Base-by-base conservation (phyloP, 2,329 filamentous ascomycete species). In the Aspergillus fischeri region DNA sequence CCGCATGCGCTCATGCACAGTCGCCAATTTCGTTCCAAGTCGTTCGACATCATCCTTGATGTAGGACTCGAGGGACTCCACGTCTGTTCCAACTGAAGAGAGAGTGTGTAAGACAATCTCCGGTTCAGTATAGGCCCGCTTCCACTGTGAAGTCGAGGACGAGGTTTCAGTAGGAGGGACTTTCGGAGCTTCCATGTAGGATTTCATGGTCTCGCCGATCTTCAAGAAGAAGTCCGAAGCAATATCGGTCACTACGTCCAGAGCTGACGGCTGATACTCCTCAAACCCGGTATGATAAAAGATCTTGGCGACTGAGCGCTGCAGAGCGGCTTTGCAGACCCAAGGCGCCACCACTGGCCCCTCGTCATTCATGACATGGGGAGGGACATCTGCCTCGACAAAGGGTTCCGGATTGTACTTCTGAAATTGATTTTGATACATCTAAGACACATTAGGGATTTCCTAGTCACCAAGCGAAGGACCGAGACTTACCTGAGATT, bases 261-360 rank as follows among this genome's bases (percentile, higher is more conserved):
- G 80, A 28, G 94, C 93, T 44, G 92, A 96, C 14, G 94, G 94
- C 70, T 99, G 94, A 61, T 95, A 90, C 71, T 99, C 94, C 74
- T 99, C 94, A 63, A 97, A 99, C 0, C 94, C 94, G 44, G 92
- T 90, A 70, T 96, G 91, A 70, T 97, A 99, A 67, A 97, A 93
- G 49, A 99, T 86, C 75, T 97, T 96, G 57, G 89, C 92, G 20
- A 97, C 89, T 11, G 92, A 94, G 56, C 94, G 87, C 73, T 96
- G 92, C 64, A 99, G 76, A 1, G 92, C 91, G 52, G 90, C 86
- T 64, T 91, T 87, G 71, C 90, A 95, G 32, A 91, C 85, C 73
- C 89, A 88, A 9, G 89, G 84, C 14, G 91, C 88, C 82, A 97
- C 93, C 41, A 97, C 84, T 8, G 94, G 89, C 0, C 93, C 91